phyloP scores from a whole-genome alignment of 2,329 filamentous ascomycete genomes.

The Alternaria dauci region DNA sequence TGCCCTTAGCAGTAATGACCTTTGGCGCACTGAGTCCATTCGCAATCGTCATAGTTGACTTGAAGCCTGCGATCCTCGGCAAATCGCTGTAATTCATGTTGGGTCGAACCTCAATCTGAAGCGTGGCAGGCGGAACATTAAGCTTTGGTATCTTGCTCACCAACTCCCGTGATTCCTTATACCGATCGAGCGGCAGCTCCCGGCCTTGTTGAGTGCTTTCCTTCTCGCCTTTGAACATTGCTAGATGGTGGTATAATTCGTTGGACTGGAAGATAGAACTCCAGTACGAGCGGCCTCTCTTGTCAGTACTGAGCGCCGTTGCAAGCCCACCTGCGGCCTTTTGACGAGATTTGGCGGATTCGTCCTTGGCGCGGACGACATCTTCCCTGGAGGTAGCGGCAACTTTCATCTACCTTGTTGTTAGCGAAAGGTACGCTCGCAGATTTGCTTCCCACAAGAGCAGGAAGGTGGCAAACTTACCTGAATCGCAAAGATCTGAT shows the following conservation, averaged over 20 bases:
- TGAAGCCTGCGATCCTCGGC: conserved; percentile 76
- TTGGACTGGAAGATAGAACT: conserved; percentile 76
- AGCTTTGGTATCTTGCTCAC: conserved; percentile 69
- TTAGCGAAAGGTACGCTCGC: not conserved
- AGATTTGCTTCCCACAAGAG: not conserved
- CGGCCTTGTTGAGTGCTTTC: conserved; percentile 71
- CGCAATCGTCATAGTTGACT: conserved; percentile 81
- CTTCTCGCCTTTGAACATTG: conserved; percentile 69
- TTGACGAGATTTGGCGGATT: conserved; percentile 75
- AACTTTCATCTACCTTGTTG: conserved; percentile 33
- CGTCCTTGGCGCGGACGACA: conserved; percentile 70
- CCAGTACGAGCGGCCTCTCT: conserved; percentile 68
- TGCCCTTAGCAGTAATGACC: conserved; percentile 82
- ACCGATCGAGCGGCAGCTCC: conserved; percentile 70
- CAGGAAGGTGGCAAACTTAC: not conserved
- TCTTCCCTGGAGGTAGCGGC: conserved; percentile 65
- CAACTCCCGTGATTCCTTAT: conserved; percentile 69
- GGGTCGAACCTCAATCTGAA: conserved; percentile 78
- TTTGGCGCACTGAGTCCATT: conserved; percentile 93
- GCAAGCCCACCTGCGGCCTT: conserved; percentile 76
- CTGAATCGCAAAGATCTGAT: conserved; percentile 82
- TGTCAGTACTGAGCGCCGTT: conserved; percentile 64
- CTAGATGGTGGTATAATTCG: conserved; percentile 69
- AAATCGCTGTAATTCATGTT: conserved; percentile 79
- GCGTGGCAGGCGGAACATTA: conserved; percentile 85